A percentile compares a stretch with the other conserved stretches of the same genome.
These are phyloP conservation scores for Hypoxylon sp. DNA, from an alignment of 2,329 filamentous ascomycete species.

Conservation along the genomic window DNA sequence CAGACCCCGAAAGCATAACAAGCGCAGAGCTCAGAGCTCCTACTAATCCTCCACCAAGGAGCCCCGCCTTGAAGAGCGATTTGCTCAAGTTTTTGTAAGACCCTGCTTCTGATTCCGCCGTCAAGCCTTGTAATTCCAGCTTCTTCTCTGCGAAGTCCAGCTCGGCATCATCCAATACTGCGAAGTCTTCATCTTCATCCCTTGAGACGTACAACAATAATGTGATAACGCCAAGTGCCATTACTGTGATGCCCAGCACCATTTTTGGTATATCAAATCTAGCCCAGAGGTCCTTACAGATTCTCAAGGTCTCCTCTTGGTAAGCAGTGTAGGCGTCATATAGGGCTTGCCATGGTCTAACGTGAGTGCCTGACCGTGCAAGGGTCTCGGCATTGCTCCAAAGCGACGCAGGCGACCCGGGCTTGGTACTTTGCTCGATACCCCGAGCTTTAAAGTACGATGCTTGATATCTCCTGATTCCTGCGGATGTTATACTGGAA, in stretches of 20 bases:
- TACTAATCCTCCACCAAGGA: slow-evolving; percentile 55
- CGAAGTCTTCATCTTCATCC: slow-evolving; percentile 68
- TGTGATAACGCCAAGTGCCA: slow-evolving; percentile 76
- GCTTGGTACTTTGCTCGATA: slow-evolving; percentile 71
- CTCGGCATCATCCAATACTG: slow-evolving; percentile 68
- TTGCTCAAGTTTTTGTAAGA: slow-evolving; percentile 59
- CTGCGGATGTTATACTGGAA: slow-evolving; percentile 82
- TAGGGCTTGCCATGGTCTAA: slow-evolving; percentile 58
- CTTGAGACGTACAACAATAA: slow-evolving; percentile 80
- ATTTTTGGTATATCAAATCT: slow-evolving; percentile 91
- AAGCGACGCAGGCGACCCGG: slow-evolving; percentile 67
- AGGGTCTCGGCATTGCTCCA: slow-evolving; percentile 69
- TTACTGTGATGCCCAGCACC: slow-evolving; percentile 81
- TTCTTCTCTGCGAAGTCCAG: slow-evolving; percentile 72
- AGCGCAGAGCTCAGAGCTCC: slow-evolving; percentile 53
- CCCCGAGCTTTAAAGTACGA: slow-evolving; percentile 84
- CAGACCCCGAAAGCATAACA: slow-evolving; percentile 55
- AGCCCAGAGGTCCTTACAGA: slow-evolving; percentile 91
- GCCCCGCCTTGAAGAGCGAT: slow-evolving; percentile 57
- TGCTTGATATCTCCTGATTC: slow-evolving; percentile 89
- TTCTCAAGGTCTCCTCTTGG: slow-evolving; percentile 80
- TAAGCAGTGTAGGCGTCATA: slow-evolving; percentile 78
- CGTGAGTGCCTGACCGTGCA: slow-evolving; percentile 57
- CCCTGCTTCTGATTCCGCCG: slow-evolving; percentile 48
- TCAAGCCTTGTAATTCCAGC: slow-evolving; percentile 64